Evolutionary conservation across 768 basidiomycete genomes (phyloP).

Genomic region (Suillus fuscotomentosus): DNA sequence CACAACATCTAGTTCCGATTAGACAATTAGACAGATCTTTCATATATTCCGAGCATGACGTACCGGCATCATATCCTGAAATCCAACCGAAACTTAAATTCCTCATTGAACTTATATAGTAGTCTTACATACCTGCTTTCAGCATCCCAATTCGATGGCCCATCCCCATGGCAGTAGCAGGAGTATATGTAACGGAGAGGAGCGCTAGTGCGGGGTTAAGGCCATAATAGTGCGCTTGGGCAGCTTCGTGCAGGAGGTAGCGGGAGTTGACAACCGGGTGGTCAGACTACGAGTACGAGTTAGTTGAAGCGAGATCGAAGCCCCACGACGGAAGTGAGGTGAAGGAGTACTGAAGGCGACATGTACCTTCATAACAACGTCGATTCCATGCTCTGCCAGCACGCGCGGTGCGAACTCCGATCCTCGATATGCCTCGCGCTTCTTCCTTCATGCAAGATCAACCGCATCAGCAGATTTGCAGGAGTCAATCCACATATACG

Average conservation of each 20-base stretch:
- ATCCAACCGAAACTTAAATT: not conserved
- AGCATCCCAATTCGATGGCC: constrained; percentile 70
- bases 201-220: constrained; percentile 57
- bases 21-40: not conserved
- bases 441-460: constrained; percentile 44
- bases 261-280: constrained; percentile 62
- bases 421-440: constrained; percentile 78
- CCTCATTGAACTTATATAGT: not conserved
- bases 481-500: not conserved
- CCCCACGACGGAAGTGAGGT: not conserved
- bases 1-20: constrained; percentile 50
- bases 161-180: constrained; percentile 64
- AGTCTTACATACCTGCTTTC: constrained; percentile 36
- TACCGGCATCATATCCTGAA: constrained; percentile 47
- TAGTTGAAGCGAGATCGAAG: not conserved
- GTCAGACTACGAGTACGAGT: constrained; percentile 40
- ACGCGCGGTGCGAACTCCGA: constrained; percentile 81
- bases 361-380: constrained; percentile 72
- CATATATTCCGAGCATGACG: not conserved
- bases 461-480: no score
- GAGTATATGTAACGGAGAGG: constrained; percentile 62
- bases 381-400: constrained; percentile 63
- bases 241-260: constrained; percentile 70
- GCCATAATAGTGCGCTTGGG: constrained; percentile 68
- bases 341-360: no score